Evolutionary conservation across 202 grass and related monocot species (phyloP).

Genomic region (Saccharum hybrid): DNA sequence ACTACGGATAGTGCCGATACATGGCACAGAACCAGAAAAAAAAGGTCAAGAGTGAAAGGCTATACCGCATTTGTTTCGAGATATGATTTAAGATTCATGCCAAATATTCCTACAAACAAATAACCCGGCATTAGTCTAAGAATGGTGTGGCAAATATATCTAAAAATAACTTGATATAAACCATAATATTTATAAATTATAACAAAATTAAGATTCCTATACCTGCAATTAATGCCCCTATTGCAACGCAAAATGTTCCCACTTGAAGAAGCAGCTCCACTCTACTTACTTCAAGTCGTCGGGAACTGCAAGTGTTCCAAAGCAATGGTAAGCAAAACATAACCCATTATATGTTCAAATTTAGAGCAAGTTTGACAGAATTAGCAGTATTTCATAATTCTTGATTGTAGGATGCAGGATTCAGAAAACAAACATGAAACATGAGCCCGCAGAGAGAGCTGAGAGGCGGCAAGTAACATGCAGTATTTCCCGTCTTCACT

Average conservation of each 20-base stretch:
- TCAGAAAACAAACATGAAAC: background rate
- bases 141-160: background rate
- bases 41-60: constrained; percentile 21
- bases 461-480: background rate
- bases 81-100: constrained; percentile 94
- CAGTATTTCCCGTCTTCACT: background rate
- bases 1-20: constrained; percentile 10
- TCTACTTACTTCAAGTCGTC: constrained; percentile 90
- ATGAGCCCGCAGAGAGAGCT: constrained; percentile 1
- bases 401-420: background rate
- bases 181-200: background rate
- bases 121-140: background rate
- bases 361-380: background rate
- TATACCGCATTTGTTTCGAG: constrained; percentile 85
- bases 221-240: constrained; percentile 97
- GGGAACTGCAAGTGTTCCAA: constrained; percentile 69
- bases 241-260: constrained; percentile 89
- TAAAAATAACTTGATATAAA: constrained; percentile 8
- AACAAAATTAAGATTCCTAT: constrained; percentile 38
- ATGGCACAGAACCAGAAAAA: constrained; percentile 34
- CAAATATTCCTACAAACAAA: constrained; percentile 82
- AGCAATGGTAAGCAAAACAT: constrained; percentile 9
- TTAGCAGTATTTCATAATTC: background rate
- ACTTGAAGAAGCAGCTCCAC: constrained; percentile 98
- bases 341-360: constrained; percentile 19